Base-by-base conservation (phyloP, 169 alveolate genomes). In the Eimeria tenella region DNA sequence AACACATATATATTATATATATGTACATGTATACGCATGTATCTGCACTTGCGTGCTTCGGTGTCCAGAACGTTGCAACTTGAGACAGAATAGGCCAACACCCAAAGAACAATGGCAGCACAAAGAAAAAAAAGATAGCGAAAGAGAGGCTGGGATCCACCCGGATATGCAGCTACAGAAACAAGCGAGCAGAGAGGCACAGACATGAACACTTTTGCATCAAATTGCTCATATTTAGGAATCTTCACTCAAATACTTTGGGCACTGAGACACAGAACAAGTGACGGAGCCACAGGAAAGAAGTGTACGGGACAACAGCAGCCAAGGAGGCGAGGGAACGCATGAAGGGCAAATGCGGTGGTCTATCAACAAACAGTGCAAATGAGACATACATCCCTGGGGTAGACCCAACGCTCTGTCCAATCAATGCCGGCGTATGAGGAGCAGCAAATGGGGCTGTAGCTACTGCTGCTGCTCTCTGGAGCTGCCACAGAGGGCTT, bases 341-440 rank as follows among this genome's bases (percentile, higher is more conserved):
- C 73, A 81, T 17, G 21, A 56, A 53, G 73, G 23, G 55, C 31
- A 21, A 50, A 50, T 5, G 73, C n/a, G n/a, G 53, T 31, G 50
- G 52, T 53, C 73, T 0, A 52, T 15, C 73, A 52, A 19, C 89
- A 81, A 21, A 9, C 73, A 1, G 79, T 2, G 42, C 42, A 31
- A 11, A 21, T 5, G 21, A 42, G 73, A 56, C 91, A 3, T 58
- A 83, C 91, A 56, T 83, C 55, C 17, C 62, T 56, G 3, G 91
- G 91, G 42, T 83, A 83, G 31, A 62, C 91, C 74, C 74, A 83
- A n/a, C 74, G 79, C 62, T 83, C 91, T 5, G 91, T 83, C 91
- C 74, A 83, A 50, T 83, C 91, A 60, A 60, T 60, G 21, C 91
- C 91, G 15, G 91, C 58, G 49, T 19, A 42, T 10, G 55, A 42